A percentile compares a stretch with the other conserved stretches of the same genome.
Evolutionary conservation across 2,329 filamentous ascomycete species (phyloP).

Genomic region (Fusarium pilosicola): DNA sequence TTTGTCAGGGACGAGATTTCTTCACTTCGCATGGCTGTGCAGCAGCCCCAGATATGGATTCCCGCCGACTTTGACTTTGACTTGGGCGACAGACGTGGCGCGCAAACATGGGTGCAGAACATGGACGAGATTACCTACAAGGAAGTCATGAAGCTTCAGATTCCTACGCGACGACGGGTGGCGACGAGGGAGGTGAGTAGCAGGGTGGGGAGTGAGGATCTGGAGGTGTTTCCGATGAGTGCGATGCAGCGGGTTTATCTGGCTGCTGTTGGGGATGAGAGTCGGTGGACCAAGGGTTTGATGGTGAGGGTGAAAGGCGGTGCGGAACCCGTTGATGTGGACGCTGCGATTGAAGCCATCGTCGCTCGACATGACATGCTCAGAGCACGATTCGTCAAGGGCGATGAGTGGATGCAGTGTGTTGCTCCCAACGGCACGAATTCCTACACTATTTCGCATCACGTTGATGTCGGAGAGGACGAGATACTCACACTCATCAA

Average conservation of each 20-base stretch:
- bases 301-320: conserved; percentile 57
- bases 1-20: conserved; percentile 55
- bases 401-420: conserved; percentile 58
- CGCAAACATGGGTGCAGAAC: conserved; percentile 66
- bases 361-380: conserved; percentile 64
- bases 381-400: conserved; percentile 56
- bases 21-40: conserved; percentile 53
- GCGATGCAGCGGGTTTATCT: conserved; percentile 55
- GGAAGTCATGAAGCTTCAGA: conserved; percentile 57
- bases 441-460: conserved; percentile 58
- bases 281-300: conserved; percentile 60
- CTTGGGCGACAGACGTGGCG: conserved; percentile 51
- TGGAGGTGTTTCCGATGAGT: conserved; percentile 57
- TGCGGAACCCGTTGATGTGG: conserved; percentile 55
- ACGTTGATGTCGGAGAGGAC: conserved; percentile 52
- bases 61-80: conserved; percentile 54
- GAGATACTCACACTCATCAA: conserved; percentile 55
- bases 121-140: conserved; percentile 58
- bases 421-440: conserved; percentile 52
- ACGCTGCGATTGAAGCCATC: conserved; percentile 59
- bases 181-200: conserved; percentile 13
- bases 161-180: conserved; percentile 49
- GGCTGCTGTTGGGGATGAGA: not conserved
- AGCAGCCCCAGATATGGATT: conserved; percentile 60
- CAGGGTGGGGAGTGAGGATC: conserved; percentile 39